phyloP scores from a whole-genome alignment of 371 early-diverging fungal species.

The Rhizopus delemar region DNA sequence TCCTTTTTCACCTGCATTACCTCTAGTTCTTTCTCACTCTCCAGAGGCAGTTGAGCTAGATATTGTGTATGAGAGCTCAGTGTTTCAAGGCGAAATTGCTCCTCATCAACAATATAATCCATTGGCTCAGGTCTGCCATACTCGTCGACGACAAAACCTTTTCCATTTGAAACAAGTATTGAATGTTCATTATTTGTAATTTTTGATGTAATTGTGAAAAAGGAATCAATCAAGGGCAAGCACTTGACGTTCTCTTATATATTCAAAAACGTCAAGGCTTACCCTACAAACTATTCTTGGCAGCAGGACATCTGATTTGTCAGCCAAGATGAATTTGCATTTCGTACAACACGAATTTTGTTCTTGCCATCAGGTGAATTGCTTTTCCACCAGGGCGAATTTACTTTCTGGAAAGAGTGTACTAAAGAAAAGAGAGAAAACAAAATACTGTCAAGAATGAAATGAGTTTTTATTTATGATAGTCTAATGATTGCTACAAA shows the following conservation, averaged over 20 bases:
- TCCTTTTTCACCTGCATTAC: conserved; percentile 4
- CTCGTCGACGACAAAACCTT: conserved; percentile 10
- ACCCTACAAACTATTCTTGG: background rate
- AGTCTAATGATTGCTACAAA: too few species aligned
- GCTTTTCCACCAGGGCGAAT: conserved; percentile 1
- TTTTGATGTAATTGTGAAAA: background rate
- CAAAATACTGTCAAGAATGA: too few species aligned
- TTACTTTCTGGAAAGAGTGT: too few species aligned
- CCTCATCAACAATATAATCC: conserved; percentile 25
- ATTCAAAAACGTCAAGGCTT: background rate
- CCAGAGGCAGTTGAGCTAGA: conserved; percentile 4
- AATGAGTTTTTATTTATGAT: too few species aligned
- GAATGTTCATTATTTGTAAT: too few species aligned
- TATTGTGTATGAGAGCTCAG: conserved; percentile 16
- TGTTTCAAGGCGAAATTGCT: conserved; percentile 18
- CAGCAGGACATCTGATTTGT: background rate
- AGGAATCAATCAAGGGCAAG: background rate
- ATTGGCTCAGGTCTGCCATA: conserved; percentile 16
- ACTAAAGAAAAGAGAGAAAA: too few species aligned
- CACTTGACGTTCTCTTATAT: too few species aligned
- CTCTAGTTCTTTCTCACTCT: conserved; percentile 1
- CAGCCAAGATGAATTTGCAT: background rate
- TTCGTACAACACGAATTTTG: background rate
- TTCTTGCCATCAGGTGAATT: conserved; percentile 3
- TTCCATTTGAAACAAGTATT: too few species aligned